Base-by-base conservation (phyloP, 1,139 yeast genomes). In the Saccharomyces hybrid region DNA sequence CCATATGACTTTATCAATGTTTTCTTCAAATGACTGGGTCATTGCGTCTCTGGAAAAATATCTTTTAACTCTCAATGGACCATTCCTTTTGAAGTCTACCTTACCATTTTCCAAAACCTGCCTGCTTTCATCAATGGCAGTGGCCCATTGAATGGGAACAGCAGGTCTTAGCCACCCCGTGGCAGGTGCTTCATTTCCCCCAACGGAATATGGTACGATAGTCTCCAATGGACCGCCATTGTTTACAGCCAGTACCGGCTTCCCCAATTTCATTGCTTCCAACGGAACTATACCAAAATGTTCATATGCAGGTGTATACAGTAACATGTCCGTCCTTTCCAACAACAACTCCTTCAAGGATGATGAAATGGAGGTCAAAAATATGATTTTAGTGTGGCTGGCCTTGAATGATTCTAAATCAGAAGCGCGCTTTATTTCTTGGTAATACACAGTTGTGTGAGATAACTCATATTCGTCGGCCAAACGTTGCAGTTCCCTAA, bases 211-310 rank as follows among this genome's bases (percentile, higher is more conserved):
- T 44, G 80, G 70, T 0, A 78, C 77, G 9, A 93, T 77, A 0
- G 97, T 86, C 67, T 93, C 99, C 31, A 85, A 71, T 0, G 99
- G 99, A 0, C 99, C 99, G 16, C 99, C 99, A 49, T 83, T 83
- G 65, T 87, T 82, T 2, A 86, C 84, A 0, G 97, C 97, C 54
- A 95, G 73, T 0, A 90, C 97, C 0, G 96, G 91, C 0, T 87
- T 85, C 30, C 86, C 84, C 58, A 81, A 77, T 50, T 86, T 77
- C 97, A 93, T 91, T 16, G 97, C 90, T 67, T 93, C 99, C 13
- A 93, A 78, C 1, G 99, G 99, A 3, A 95, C 99, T 59, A 93
- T 95, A 13, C 99, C 99, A 69, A 93, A 93, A 72, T 93, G 99
- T 69, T 95, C 99, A 64, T 81, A 80, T 0, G 86, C 78, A 2